These are phyloP conservation scores for Leishmania mexicana DNA, from an alignment of 208 protist genomes.

Conservation along the genomic window DNA sequence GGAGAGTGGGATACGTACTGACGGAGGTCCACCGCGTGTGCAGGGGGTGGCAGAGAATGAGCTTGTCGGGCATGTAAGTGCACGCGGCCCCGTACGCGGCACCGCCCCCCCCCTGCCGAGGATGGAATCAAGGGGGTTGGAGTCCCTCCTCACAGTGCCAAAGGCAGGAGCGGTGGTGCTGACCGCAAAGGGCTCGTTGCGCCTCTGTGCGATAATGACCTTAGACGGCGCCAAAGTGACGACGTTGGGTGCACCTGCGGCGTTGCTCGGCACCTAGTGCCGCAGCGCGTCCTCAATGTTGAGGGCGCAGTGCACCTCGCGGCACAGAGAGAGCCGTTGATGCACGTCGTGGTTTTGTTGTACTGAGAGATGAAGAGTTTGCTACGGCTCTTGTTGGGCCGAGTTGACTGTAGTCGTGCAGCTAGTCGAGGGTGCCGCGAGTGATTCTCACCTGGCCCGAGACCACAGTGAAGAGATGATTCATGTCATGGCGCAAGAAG, in stretches of 20 bases:
- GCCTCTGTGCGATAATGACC: conserved; percentile 38
- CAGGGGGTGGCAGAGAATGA: conserved; percentile 66
- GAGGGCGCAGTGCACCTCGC: conserved; percentile 77
- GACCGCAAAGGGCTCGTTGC: conserved; percentile 30
- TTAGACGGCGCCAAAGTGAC: conserved; percentile 27
- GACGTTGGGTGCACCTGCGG: conserved; percentile 58
- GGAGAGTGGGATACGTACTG: conserved; percentile 52
- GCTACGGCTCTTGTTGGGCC: conserved; percentile 81
- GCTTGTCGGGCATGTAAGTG: conserved; percentile 39
- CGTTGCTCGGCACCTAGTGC: conserved; percentile 73
- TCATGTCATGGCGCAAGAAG: conserved; percentile 79
- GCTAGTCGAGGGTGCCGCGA: conserved; percentile 73
- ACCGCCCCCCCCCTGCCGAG: conserved; percentile 7
- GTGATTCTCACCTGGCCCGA: conserved; percentile 63
- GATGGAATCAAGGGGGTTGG: conserved; percentile 35
- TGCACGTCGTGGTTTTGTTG: conserved; percentile 44
- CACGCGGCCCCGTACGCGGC: conserved; percentile 12
- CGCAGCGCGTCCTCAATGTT: conserved; percentile 45
- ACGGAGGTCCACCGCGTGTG: conserved; percentile 73
- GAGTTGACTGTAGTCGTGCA: conserved; percentile 79
- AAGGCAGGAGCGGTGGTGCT: conserved; percentile 14
- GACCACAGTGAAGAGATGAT: conserved; percentile 64
- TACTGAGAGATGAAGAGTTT: conserved; percentile 69
- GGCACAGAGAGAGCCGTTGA: conserved; percentile 61
- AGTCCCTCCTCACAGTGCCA: conserved; percentile 23